A percentile compares a stretch with the other conserved stretches of the same genome.
These are phyloP conservation scores for Salicornia ramosissima DNA, from an alignment of 148 eudicot species.

Conservation along the genomic window DNA sequence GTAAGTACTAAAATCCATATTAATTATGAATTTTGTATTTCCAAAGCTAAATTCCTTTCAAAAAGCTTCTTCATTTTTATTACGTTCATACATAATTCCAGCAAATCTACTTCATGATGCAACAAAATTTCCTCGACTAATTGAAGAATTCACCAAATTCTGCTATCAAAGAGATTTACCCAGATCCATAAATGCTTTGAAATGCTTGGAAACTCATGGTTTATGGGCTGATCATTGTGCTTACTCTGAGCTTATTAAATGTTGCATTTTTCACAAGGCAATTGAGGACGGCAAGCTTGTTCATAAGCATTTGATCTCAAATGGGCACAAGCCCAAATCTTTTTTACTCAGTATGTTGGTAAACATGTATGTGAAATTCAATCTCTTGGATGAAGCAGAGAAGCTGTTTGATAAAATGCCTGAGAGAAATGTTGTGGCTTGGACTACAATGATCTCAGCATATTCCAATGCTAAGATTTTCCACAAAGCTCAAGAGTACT, in stretches of 20 bases:
- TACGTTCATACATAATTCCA: slow-evolving; percentile 14
- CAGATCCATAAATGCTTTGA: slow-evolving; percentile 37
- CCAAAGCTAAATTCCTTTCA: slow-evolving; percentile 10
- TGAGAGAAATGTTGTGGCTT: slow-evolving; percentile 44
- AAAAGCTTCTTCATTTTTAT: slow-evolving; percentile 1
- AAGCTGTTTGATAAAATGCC: slow-evolving; percentile 47
- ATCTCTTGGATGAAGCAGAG: slow-evolving; percentile 35
- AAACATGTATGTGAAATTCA: slow-evolving; percentile 45
- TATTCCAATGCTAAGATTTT: slow-evolving; percentile 34
- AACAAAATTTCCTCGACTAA: slow-evolving; percentile 15
- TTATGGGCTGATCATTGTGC: slow-evolving; percentile 32
- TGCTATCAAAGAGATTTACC: slow-evolving; percentile 34
- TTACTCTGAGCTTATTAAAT: slow-evolving; percentile 42
- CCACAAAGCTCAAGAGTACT: slow-evolving; percentile 30
- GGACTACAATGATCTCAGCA: slow-evolving; percentile 49
- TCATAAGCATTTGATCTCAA: slow-evolving; percentile 39
- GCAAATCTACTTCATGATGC: slow-evolving; percentile 15
- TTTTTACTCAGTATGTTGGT: slow-evolving; percentile 37
- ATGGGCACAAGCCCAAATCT: slow-evolving; percentile 34
- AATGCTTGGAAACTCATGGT: slow-evolving; percentile 26
- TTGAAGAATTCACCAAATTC: slow-evolving; percentile 28
- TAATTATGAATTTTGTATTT: slow-evolving; percentile 21
- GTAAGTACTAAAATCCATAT: neutral
- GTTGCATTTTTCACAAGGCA: slow-evolving; percentile 32
- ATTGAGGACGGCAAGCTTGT: slow-evolving; percentile 37